Base-by-base conservation (phyloP, 2,329 filamentous ascomycete genomes). In the Tolypocladium ovalisporum region DNA sequence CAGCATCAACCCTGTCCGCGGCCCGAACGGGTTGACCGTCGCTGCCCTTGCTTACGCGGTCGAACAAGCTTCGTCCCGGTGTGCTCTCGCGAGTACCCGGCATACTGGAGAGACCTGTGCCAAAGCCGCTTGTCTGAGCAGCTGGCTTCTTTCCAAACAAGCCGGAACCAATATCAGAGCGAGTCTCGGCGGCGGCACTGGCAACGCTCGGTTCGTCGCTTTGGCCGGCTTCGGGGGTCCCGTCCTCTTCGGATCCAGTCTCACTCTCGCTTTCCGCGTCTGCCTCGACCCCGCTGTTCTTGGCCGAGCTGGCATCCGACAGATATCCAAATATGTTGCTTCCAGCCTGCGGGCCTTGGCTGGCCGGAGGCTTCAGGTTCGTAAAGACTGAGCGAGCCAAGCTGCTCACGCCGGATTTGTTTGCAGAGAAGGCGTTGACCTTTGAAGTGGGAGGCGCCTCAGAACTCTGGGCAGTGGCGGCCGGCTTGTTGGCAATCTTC, bases 291-390 rank as follows among this genome's bases (percentile, higher is more conserved):
- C 77, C 77, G 60, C 81, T 83, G 54, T 77, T 81, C 67, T 80
- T 80, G 44, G 76, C 72, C 17, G 79, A 80, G 62, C 79, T 81
- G 36, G 72, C 74, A 63, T 82, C 80, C 1, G 82, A 84, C 9
- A 85, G 74, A 62, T 85, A 80, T 29, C 77, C 78, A 64, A 86
- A 86, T 54, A 84, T 83, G 64, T 85, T 84, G 52, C 69, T 63
- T 47, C 68, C 64, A 19, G 62, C 66, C 29, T 67, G 56, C 1
- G 67, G 51, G 10, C 54, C 52, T 54, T 63, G 63, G 19, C 61
- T 58, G 52, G 60, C 63, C 17, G 60, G 60, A 10, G 72, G 65
- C 65, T 77, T 76, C 19, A 70, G 55, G 56, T 69, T 72, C 40
- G 73, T 70, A 59, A 79, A 70, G 13, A 78, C 73, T 1, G 77